Conservation (phyloP, 306 rosid genomes). For the Cucurbita pepo region DNA sequence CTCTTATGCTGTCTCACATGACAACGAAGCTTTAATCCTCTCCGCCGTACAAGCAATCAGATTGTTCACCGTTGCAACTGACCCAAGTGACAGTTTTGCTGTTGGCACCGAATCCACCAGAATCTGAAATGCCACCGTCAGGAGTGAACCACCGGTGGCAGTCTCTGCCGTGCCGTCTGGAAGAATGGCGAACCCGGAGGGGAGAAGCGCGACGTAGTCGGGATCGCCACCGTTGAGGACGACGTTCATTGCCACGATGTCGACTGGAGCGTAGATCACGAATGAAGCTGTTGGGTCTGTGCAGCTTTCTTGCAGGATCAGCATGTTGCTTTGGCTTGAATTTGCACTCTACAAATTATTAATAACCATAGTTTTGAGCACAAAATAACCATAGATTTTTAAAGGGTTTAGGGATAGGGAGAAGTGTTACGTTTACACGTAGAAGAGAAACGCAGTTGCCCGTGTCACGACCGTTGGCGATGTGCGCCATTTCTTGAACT, state of each 20-base stretch:
- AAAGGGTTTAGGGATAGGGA: too few species aligned
- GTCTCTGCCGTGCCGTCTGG: constrained; percentile 54
- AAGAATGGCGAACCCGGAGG: constrained; percentile 94
- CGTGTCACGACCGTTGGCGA: constrained; percentile 77
- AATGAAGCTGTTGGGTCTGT: constrained; percentile 62
- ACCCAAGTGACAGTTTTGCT: constrained; percentile 83
- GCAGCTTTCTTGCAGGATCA: constrained; percentile 86
- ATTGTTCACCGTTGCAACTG: constrained; percentile 85
- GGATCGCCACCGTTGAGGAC: constrained; percentile 94
- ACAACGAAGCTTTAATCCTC: constrained; percentile 68
- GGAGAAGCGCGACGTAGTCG: constrained; percentile 84
- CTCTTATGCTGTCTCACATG: constrained; percentile 33
- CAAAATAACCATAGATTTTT: too few species aligned
- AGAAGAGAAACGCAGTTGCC: constrained; percentile 85
- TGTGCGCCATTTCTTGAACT: constrained; percentile 96
- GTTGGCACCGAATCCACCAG: constrained; percentile 90
- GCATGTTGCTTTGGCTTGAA: constrained; percentile 97
- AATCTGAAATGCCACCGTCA: constrained; percentile 91
- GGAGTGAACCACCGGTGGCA: constrained; percentile 60
- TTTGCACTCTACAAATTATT: constrained; percentile 49
- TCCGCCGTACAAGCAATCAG: constrained; percentile 91
- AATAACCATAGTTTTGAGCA: background rate
- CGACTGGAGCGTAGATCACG: constrained; percentile 87
- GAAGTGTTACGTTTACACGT: constrained; percentile 52
- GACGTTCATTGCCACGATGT: constrained; percentile 73